Percentiles rank a stretch among this genome's conserved stretches.
Evolutionary conservation across 2,329 filamentous ascomycete species (phyloP).

Genomic region (Colletotrichum camelliae): DNA sequence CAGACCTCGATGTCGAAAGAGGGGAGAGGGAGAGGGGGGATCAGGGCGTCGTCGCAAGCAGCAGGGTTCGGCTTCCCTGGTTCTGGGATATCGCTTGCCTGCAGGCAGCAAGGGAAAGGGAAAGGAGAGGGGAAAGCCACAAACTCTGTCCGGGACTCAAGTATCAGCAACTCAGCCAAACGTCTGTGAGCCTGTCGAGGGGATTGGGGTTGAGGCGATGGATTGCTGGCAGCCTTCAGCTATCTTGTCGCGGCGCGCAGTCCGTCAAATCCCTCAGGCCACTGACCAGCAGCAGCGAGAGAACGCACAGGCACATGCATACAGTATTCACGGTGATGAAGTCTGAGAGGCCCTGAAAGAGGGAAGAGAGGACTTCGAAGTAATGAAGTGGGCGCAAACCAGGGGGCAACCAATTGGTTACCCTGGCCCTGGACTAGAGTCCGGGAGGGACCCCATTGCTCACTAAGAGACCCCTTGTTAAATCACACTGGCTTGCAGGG

Average conservation of each 20-base stretch:
- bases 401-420: not conserved
- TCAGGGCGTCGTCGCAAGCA: not conserved
- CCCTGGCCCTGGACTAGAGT: not conserved
- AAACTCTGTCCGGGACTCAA: not conserved
- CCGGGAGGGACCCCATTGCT: not conserved
- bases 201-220: not conserved
- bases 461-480: not conserved
- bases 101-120: not conserved
- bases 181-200: not conserved
- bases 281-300: not conserved
- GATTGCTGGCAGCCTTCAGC: not conserved
- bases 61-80: not conserved
- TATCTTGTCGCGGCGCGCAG: not conserved
- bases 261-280: not conserved
- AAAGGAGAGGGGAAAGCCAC: constrained; percentile 4
- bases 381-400: not conserved
- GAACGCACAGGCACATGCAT: not conserved
- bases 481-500: constrained; percentile 4
- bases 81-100: not conserved
- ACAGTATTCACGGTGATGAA: not conserved
- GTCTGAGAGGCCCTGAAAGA: not conserved
- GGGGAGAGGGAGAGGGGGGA: not conserved
- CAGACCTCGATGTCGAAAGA: constrained; percentile 21
- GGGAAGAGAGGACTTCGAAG: not conserved
- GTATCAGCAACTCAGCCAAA: not conserved